Conservation (phyloP, 768 basidiomycete species). For the Dendrothele bispora region DNA sequence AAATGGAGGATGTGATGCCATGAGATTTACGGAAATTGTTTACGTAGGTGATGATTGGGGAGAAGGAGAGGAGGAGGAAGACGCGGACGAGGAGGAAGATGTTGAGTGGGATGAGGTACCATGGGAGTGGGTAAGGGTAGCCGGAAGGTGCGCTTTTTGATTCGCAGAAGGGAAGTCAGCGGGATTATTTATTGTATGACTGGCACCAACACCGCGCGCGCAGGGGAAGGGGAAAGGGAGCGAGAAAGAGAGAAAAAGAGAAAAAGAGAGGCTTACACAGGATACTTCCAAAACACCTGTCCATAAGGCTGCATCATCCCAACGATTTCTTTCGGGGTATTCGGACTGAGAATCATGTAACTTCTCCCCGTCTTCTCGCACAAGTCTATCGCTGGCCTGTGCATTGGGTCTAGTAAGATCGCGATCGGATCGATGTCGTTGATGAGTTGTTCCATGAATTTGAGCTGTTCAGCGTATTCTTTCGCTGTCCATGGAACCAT, state of each 20-base stretch:
- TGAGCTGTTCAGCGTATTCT: constrained; percentile 3
- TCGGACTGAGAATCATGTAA: constrained; percentile 5
- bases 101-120: constrained; percentile 2
- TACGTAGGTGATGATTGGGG: background rate
- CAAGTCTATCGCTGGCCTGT: constrained; percentile 2
- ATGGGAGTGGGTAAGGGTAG: constrained; percentile 4
- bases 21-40: constrained; percentile 1
- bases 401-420: background rate
- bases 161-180: background rate
- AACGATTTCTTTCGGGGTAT: background rate
- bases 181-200: too few relatives aligned
- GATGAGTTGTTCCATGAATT: constrained; percentile 2
- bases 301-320: constrained; percentile 1
- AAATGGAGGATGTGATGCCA: background rate
- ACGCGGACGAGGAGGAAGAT: background rate
- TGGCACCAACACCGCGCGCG: too few relatives aligned
- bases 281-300: constrained; percentile 5
- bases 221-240: too few relatives aligned
- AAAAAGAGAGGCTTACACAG: constrained; percentile 4
- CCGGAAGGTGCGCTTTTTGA: constrained; percentile 7
- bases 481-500: constrained; percentile 7
- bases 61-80: background rate
- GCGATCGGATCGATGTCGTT: constrained; percentile 1
- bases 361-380: constrained; percentile 1
- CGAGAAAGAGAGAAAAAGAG: background rate